Percentiles rank a stretch among this genome's conserved stretches.
phyloP scores from a whole-genome alignment of 495 filamentous ascomycete genomes.

The Apodospora peruviana region DNA sequence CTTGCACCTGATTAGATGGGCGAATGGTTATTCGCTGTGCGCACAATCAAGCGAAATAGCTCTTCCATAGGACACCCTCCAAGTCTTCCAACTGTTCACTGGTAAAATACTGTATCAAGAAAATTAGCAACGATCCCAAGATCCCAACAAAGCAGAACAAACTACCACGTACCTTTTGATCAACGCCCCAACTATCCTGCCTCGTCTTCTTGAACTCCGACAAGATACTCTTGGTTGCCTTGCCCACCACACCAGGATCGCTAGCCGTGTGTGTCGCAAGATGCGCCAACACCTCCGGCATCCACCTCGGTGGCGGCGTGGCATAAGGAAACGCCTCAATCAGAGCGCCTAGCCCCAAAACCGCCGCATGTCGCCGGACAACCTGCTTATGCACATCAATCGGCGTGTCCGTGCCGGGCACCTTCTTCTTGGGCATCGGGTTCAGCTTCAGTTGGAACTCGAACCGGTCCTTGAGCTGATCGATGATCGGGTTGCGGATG shows the following conservation, averaged over 20 bases:
- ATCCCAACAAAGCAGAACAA: not conserved
- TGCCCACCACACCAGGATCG: conserved; percentile 89
- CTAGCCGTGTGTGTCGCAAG: conserved; percentile 79
- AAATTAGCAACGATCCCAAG: conserved; percentile 9
- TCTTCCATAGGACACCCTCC: conserved; percentile 98
- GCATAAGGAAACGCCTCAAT: conserved; percentile 97
- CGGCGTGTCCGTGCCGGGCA: conserved; percentile 69
- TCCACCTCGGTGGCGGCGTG: conserved; percentile 86
- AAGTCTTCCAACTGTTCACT: conserved; percentile 90
- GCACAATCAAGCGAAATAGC: conserved; percentile 95
- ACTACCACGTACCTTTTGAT: conserved; percentile 74
- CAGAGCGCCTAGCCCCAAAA: conserved; percentile 83
- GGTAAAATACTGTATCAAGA: conserved; percentile 68
- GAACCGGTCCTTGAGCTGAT: conserved; percentile 71
- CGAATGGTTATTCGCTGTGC: no score
- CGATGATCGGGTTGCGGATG: conserved; percentile 71
- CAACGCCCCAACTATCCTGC: conserved; percentile 97
- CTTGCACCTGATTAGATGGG: no score
- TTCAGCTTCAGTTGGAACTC: conserved; percentile 69
- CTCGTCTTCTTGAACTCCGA: conserved; percentile 99
- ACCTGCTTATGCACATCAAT: conserved; percentile 72
- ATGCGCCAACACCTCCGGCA: conserved; percentile 86
- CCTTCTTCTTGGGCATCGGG: conserved; percentile 72
- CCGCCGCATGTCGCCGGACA: conserved; percentile 80
- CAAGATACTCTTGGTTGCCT: conserved; percentile 92